Evolutionary conservation across 2,329 filamentous ascomycete genomes (phyloP).

Genomic region (Hypocrella siamensis): DNA sequence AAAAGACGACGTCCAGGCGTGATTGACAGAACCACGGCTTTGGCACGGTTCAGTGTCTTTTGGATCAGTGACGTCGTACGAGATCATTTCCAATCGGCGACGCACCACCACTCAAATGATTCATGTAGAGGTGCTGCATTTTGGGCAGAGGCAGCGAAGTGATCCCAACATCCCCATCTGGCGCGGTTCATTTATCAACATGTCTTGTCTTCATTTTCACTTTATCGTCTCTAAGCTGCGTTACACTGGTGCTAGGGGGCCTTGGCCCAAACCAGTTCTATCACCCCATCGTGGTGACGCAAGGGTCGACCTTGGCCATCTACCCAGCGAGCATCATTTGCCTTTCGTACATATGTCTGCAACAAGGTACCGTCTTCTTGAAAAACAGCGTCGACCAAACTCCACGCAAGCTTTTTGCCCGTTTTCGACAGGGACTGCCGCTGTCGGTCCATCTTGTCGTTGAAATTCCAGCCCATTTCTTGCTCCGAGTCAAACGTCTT

Average conservation of each 20-base stretch:
- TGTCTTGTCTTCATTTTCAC: too few relatives aligned
- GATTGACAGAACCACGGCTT: too few relatives aligned
- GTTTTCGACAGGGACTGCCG: constrained; percentile 28
- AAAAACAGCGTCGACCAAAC: constrained; percentile 30
- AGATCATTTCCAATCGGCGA: too few relatives aligned
- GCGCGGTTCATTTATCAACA: too few relatives aligned
- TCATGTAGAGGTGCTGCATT: too few relatives aligned
- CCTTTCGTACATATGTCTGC: constrained; percentile 35
- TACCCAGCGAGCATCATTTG: constrained; percentile 35
- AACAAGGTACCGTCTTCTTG: constrained; percentile 30
- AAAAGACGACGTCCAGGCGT: not conserved
- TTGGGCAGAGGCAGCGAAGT: too few relatives aligned
- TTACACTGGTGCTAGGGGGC: too few relatives aligned
- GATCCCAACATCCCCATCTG: too few relatives aligned
- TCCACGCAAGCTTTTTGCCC: constrained; percentile 34
- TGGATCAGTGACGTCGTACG: too few relatives aligned
- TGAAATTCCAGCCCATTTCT: constrained; percentile 29
- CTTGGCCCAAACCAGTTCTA: constrained; percentile 39
- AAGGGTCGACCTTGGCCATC: constrained; percentile 26
- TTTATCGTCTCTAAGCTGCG: too few relatives aligned
- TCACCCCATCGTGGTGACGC: constrained; percentile 34
- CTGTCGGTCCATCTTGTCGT: constrained; percentile 33
- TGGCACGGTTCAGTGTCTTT: too few relatives aligned
- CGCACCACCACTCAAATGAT: too few relatives aligned
- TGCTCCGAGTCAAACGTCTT: constrained; percentile 32